Evolutionary conservation across 495 filamentous ascomycete genomes (phyloP).

Genomic region (Xylaria acuta): DNA sequence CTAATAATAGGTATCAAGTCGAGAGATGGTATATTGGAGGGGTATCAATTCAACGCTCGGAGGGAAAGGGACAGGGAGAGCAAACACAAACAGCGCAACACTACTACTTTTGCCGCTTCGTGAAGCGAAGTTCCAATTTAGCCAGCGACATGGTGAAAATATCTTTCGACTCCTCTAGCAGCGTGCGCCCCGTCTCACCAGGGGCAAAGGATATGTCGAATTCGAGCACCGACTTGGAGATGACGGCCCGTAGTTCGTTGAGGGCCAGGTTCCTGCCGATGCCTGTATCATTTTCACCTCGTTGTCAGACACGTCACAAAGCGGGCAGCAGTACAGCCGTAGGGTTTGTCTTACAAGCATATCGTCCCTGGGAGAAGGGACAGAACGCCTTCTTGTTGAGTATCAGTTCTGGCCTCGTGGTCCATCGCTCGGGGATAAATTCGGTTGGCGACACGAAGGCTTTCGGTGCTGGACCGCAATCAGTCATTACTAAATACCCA

Average conservation of each 20-base stretch:
- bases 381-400: slow-evolving; percentile 42
- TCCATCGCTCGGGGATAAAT: slow-evolving; percentile 56
- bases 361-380: slow-evolving; percentile 38
- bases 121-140: slow-evolving; percentile 35
- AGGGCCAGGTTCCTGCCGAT: slow-evolving; percentile 45
- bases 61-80: background rate
- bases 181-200: slow-evolving; percentile 38
- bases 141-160: slow-evolving; percentile 30
- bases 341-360: slow-evolving; percentile 17
- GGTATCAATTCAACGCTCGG: slow-evolving; percentile 17
- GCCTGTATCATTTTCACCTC: slow-evolving; percentile 20
- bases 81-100: background rate
- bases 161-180: slow-evolving; percentile 32
- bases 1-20: background rate
- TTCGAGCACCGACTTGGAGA: slow-evolving; percentile 40
- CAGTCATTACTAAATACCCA: background rate
- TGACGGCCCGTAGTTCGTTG: slow-evolving; percentile 46
- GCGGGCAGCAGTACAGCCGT: background rate
- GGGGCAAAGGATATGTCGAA: slow-evolving; percentile 47
- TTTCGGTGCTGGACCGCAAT: slow-evolving; percentile 18
- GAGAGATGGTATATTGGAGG: slow-evolving; percentile 4
- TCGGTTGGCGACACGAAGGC: slow-evolving; percentile 44
- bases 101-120: slow-evolving; percentile 9
- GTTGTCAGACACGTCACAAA: background rate
- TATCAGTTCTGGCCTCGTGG: slow-evolving; percentile 42